Evolutionary conservation across 441 rosid species (phyloP).

Genomic region (Eruca vesicaria): DNA sequence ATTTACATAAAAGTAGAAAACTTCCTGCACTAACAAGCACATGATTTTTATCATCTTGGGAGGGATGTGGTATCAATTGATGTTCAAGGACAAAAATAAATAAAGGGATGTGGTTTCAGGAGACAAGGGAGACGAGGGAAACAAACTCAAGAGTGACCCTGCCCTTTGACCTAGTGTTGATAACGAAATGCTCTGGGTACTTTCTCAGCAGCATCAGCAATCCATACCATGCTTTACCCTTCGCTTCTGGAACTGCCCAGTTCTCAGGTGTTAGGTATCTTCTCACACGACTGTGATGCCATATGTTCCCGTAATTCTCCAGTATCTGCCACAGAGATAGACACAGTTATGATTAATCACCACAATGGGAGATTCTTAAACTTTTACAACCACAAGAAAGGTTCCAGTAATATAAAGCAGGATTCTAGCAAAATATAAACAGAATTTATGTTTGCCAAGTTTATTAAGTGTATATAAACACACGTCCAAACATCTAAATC

Average conservation of each 20-base stretch:
- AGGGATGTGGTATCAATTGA: neutral
- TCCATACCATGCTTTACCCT: constrained; percentile 86
- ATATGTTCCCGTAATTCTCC: constrained; percentile 57
- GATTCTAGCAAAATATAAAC: neutral
- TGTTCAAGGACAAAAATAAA: neutral
- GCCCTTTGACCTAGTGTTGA: constrained; percentile 59
- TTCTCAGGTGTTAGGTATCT: constrained; percentile 75
- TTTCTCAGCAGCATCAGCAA: constrained; percentile 79
- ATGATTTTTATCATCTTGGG: neutral
- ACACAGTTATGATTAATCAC: neutral
- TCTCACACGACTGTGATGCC: constrained; percentile 84
- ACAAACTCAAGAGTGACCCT: constrained; percentile 58
- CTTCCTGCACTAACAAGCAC: neutral
- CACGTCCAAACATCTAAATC: neutral
- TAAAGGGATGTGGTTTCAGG: constrained; percentile 31
- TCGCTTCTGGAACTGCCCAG: constrained; percentile 64
- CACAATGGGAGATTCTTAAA: neutral
- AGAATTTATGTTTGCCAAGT: neutral
- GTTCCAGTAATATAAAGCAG: neutral
- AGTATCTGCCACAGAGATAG: constrained; percentile 46
- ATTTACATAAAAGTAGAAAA: neutral
- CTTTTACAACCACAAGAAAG: neutral
- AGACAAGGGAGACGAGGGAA: constrained; percentile 75
- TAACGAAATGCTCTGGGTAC: constrained; percentile 89
- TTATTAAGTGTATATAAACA: neutral